Evolutionary conservation across 805 yeast genomes (phyloP).

Genomic region (Wickerhamomyces kurtzmanii): DNA sequence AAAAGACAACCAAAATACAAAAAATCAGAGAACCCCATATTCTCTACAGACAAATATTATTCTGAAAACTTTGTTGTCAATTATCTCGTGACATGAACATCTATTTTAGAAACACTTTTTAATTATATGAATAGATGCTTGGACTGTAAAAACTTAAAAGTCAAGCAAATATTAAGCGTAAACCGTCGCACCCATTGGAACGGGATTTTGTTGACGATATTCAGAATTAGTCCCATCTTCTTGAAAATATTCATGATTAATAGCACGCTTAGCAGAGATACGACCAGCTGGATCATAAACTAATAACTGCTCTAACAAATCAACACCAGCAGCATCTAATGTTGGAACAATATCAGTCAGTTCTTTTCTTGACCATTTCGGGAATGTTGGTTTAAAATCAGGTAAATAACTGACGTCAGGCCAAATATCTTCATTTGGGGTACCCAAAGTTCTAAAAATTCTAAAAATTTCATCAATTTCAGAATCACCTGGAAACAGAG

Average conservation of each 20-base stretch:
- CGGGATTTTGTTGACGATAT: conserved; percentile 15
- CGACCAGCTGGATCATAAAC: conserved; percentile 90
- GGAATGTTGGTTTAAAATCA: conserved; percentile 89
- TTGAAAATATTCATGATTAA: conserved; percentile 78
- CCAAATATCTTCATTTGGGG: conserved; percentile 91
- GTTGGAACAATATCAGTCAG: conserved; percentile 66
- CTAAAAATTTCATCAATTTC: conserved; percentile 95
- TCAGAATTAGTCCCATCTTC: conserved; percentile 28
- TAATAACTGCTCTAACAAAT: conserved; percentile 67
- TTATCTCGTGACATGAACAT: no score
- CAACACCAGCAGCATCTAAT: conserved; percentile 76
- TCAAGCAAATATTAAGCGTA: no score
- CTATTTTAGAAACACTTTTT: no score
- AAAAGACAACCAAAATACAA: no score
- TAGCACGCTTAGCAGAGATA: conserved; percentile 90
- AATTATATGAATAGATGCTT: no score
- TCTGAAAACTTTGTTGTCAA: no score
- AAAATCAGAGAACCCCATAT: no score
- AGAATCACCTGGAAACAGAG: conserved; percentile 93
- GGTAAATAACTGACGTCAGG: conserved; percentile 89
- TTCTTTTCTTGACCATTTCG: conserved; percentile 75
- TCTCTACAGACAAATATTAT: no score
- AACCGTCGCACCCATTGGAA: conserved; percentile 20
- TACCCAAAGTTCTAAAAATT: conserved; percentile 86
- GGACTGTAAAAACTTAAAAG: no score